These are phyloP conservation scores for Fusarium sp. DNA, from an alignment of 2,329 filamentous ascomycete genomes.

Conservation along the genomic window DNA sequence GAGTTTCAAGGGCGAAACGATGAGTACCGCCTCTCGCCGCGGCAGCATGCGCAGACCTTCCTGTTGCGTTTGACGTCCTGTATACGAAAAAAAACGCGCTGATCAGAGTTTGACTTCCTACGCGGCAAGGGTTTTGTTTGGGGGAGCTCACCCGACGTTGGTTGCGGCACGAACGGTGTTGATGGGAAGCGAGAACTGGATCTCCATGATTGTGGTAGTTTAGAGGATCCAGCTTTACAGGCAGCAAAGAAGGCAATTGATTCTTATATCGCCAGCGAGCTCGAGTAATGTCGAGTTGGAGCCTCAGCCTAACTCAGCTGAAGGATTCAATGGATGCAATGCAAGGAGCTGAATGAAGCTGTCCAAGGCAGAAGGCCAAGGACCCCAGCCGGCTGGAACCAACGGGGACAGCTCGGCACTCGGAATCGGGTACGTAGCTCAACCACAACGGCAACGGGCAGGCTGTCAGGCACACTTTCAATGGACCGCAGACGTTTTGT, in stretches of 20 bases:
- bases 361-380: conserved; percentile 26
- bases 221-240: conserved; percentile 15
- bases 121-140: conserved; percentile 15
- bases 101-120: conserved; percentile 21
- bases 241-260: conserved; percentile 1
- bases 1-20: conserved; percentile 53
- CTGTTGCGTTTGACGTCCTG: conserved; percentile 35
- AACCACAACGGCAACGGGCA: conserved; percentile 4
- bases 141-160: conserved; percentile 40
- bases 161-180: conserved; percentile 33
- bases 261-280: not conserved
- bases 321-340: conserved; percentile 15
- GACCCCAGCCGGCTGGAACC: conserved; percentile 5
- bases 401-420: conserved; percentile 26
- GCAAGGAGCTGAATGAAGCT: conserved; percentile 12
- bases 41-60: conserved; percentile 28
- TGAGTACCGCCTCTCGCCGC: conserved; percentile 47
- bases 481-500: conserved; percentile 8
- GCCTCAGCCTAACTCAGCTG: conserved; percentile 11
- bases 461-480: not conserved
- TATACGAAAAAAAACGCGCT: not conserved
- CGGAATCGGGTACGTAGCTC: conserved; percentile 17
- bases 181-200: conserved; percentile 53
- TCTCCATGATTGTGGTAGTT: conserved; percentile 48
- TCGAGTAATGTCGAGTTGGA: not conserved